A percentile compares a stretch with the other conserved stretches of the same genome.
Evolutionary conservation across 208 protist genomes (phyloP).

Genomic region (Acanthamoeba healyi): DNA sequence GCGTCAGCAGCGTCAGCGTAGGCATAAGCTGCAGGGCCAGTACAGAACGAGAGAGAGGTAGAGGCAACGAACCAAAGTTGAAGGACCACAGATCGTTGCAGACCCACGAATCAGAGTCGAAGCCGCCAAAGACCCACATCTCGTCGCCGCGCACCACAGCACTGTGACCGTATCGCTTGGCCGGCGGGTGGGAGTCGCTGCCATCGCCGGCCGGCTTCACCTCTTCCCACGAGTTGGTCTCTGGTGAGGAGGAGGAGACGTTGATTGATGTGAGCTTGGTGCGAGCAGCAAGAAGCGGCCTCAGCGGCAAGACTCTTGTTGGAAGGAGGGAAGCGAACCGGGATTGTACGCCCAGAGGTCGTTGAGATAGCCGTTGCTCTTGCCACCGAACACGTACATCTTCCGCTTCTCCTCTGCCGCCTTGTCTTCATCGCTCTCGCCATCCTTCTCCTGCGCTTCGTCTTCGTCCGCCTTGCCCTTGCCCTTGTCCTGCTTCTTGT

Average conservation of each 20-base stretch:
- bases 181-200: neutral
- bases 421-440: neutral
- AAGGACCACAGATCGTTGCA: slow-evolving; percentile 27
- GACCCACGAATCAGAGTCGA: neutral
- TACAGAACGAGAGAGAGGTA: neutral
- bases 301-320: too few relatives aligned
- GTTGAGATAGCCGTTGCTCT: slow-evolving; percentile 66
- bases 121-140: slow-evolving; percentile 46
- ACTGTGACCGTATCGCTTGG: slow-evolving; percentile 36
- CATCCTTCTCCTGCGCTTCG: too few relatives aligned
- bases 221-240: slow-evolving; percentile 6
- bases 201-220: neutral
- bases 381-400: slow-evolving; percentile 60
- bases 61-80: slow-evolving; percentile 24
- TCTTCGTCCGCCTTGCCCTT: too few relatives aligned
- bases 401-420: neutral
- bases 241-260: too few relatives aligned
- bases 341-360: slow-evolving; percentile 5
- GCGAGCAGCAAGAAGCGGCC: neutral
- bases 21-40: too few relatives aligned
- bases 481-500: neutral
- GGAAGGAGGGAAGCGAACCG: too few relatives aligned
- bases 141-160: slow-evolving; percentile 35
- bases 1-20: too few relatives aligned
- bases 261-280: too few relatives aligned